These are phyloP conservation scores for Huntiella savannae DNA, from an alignment of 2,329 filamentous ascomycete genomes.

Conservation along the genomic window DNA sequence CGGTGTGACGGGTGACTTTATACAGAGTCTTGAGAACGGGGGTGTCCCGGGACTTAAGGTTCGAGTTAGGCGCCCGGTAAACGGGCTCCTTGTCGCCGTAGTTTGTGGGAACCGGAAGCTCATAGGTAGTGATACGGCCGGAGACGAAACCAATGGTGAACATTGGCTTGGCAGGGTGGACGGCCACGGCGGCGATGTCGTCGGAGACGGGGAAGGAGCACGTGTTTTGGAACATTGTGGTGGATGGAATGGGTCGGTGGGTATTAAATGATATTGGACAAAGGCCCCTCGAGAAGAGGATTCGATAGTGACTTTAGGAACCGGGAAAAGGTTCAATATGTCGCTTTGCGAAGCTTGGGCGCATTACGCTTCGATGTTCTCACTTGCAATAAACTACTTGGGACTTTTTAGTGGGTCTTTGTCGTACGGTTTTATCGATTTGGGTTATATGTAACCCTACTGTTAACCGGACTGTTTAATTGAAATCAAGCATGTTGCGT, in stretches of 20 bases:
- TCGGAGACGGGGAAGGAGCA: constrained; percentile 72
- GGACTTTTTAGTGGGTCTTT: constrained; percentile 9
- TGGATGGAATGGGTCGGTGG: too few relatives aligned
- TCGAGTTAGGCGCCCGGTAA: constrained; percentile 17
- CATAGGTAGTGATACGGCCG: constrained; percentile 72
- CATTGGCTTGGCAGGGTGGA: constrained; percentile 70
- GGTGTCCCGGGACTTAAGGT: constrained; percentile 42
- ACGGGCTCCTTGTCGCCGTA: neutral
- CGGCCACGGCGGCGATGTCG: constrained; percentile 73
- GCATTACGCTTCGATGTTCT: too few relatives aligned
- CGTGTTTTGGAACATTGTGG: constrained; percentile 68
- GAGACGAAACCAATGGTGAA: constrained; percentile 70
- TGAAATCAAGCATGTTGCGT: too few relatives aligned
- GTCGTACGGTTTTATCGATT: too few relatives aligned
- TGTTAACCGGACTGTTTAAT: too few relatives aligned
- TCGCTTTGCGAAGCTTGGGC: too few relatives aligned
- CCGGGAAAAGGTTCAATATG: neutral
- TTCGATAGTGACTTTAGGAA: too few relatives aligned
- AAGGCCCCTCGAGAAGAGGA: too few relatives aligned
- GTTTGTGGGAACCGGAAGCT: constrained; percentile 33
- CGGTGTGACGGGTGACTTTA: constrained; percentile 80
- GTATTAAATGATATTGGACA: neutral
- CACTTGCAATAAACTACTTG: too few relatives aligned
- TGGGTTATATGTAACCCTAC: neutral
- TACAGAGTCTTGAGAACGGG: constrained; percentile 54